These are phyloP conservation scores for Symbiotaphrina buchneri DNA, from an alignment of 495 filamentous ascomycete species.

Conservation along the genomic window DNA sequence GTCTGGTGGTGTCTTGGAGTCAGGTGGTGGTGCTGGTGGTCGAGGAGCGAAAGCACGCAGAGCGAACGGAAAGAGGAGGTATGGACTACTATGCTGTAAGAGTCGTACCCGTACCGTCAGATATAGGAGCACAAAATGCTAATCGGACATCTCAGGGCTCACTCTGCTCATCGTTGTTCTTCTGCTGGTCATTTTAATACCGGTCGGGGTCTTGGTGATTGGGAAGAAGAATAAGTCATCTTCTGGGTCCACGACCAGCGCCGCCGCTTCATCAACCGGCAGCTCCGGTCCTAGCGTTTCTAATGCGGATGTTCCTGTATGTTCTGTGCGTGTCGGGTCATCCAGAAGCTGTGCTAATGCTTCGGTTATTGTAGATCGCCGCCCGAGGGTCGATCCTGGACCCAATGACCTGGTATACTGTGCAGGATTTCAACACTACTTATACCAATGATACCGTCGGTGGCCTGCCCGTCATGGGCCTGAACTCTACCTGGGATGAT, in stretches of 20 bases:
- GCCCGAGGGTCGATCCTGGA: conserved; percentile 63
- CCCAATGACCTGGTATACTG: conserved; percentile 86
- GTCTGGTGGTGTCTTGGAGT: conserved; percentile 15
- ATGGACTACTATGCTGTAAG: too few relatives aligned
- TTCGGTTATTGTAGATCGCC: conserved; percentile 19
- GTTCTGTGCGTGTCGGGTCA: too few relatives aligned
- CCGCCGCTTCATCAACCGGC: conserved; percentile 8
- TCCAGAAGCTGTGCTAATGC: conserved; percentile 20
- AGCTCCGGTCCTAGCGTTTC: too few relatives aligned
- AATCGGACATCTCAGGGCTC: conserved; percentile 22
- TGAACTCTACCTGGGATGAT: conserved; percentile 76
- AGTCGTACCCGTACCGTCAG: too few relatives aligned
- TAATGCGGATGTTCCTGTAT: too few relatives aligned
- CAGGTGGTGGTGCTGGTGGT: conserved; percentile 9
- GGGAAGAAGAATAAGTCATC: conserved; percentile 35
- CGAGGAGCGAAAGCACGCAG: conserved; percentile 11
- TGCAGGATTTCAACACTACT: conserved; percentile 78
- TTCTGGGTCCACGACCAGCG: too few relatives aligned
- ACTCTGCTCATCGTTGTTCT: conserved; percentile 30
- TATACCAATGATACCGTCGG: conserved; percentile 76
- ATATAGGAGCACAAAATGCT: conserved; percentile 23
- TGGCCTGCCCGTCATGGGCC: conserved; percentile 71
- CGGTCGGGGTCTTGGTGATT: conserved; percentile 45
- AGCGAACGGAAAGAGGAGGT: too few relatives aligned
- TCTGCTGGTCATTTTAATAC: conserved; percentile 48